Evolutionary conservation across 2,329 filamentous ascomycete genomes (phyloP).

Genomic region (Colletotrichum tanaceti): DNA sequence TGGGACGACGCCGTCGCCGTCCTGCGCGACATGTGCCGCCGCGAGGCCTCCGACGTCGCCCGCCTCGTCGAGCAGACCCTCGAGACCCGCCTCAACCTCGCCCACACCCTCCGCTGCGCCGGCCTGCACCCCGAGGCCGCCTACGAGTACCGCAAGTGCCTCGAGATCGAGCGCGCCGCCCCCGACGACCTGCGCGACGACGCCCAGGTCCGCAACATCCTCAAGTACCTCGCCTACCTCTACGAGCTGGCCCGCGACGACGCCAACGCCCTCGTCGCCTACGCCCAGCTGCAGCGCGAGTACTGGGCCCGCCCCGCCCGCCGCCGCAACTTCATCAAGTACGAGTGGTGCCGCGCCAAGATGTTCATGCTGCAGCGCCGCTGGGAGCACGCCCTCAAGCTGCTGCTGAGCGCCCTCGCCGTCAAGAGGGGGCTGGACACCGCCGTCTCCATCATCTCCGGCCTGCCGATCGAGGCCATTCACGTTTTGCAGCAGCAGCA

Average conservation of each 20-base stretch:
- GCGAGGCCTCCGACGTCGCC: conserved; percentile 32
- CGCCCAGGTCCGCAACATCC: conserved; percentile 36
- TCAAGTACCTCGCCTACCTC: conserved; percentile 39
- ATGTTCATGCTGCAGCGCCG: conserved; percentile 40
- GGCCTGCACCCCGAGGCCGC: conserved; percentile 37
- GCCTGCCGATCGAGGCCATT: conserved; percentile 24
- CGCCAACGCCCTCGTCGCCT: conserved; percentile 34
- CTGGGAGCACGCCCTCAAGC: conserved; percentile 38
- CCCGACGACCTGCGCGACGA: conserved; percentile 33
- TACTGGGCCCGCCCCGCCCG: conserved; percentile 36
- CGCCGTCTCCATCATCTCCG: conserved; percentile 29
- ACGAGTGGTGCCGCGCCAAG: conserved; percentile 39
- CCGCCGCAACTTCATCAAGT: conserved; percentile 33
- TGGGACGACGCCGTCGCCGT: conserved; percentile 38
- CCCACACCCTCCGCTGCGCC: conserved; percentile 34
- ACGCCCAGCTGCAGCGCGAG: conserved; percentile 38
- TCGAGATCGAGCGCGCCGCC: conserved; percentile 35
- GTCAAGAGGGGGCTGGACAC: conserved; percentile 29
- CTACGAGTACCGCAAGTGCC: conserved; percentile 41
- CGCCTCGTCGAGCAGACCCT: conserved; percentile 36
- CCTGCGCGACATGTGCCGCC: conserved; percentile 39
- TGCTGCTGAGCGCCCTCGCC: conserved; percentile 37
- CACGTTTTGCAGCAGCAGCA: conserved; percentile 28
- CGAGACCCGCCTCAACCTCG: conserved; percentile 37
- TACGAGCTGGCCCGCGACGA: conserved; percentile 37